Conservation (phyloP, 148 eudicot genomes). For the Heliamphora exappendiculata region DNA sequence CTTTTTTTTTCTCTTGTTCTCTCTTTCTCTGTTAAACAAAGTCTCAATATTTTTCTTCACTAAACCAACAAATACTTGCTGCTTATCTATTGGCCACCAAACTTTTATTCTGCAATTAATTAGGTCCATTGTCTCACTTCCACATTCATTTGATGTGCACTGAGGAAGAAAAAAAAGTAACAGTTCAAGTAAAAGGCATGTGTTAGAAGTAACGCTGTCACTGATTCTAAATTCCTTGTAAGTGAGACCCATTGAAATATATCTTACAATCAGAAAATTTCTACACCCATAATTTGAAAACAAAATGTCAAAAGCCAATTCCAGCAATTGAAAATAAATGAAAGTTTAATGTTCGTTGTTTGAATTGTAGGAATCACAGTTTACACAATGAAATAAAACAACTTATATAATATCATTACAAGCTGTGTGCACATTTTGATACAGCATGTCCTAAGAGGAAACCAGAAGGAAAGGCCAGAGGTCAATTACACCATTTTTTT, state of each 20-base stretch:
- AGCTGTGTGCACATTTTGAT: neutral
- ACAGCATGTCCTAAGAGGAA: neutral
- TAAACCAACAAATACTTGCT: constrained; percentile 40
- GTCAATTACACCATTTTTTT: neutral
- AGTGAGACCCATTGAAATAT: neutral
- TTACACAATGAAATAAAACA: neutral
- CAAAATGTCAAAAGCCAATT: neutral
- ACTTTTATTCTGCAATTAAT: constrained; percentile 73
- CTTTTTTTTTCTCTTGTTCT: neutral
- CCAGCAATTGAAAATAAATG: neutral
- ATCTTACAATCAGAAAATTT: neutral
- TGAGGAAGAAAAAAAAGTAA: constrained; percentile 25
- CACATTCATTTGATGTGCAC: constrained; percentile 62
- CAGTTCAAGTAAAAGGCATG: constrained; percentile 4
- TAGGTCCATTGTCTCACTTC: constrained; percentile 54
- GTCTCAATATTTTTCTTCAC: neutral
- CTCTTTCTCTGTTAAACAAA: neutral
- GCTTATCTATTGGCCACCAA: constrained; percentile 99
- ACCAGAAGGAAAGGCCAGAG: too few species aligned
- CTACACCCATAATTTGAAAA: neutral
- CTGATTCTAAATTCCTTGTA: neutral
- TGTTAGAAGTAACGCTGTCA: neutral
- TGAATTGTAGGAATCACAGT: neutral
- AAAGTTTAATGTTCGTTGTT: neutral
- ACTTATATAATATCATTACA: constrained; percentile 1